phyloP scores from a whole-genome alignment of 2,329 filamentous ascomycete species.

The Bisporella sp. region DNA sequence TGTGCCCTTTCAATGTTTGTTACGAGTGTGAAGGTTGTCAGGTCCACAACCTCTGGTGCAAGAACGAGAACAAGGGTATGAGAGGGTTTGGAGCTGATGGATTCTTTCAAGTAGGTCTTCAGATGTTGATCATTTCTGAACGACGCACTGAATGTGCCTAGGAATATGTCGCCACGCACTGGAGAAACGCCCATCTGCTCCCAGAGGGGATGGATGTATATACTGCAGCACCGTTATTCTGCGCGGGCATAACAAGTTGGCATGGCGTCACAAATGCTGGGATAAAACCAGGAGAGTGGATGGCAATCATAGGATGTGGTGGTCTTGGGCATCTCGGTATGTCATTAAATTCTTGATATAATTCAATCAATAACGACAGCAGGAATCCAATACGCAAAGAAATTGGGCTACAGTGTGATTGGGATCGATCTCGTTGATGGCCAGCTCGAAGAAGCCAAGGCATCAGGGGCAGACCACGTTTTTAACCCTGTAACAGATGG shows the following conservation, averaged over 20 bases:
- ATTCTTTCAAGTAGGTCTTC: slow-evolving; percentile 28
- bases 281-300: slow-evolving; percentile 13
- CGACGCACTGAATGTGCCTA: slow-evolving; percentile 3
- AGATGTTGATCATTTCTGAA: too few relatives aligned
- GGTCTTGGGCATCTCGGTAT: slow-evolving; percentile 16
- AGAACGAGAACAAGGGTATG: slow-evolving; percentile 27
- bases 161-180: slow-evolving; percentile 40
- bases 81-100: slow-evolving; percentile 37
- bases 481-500: slow-evolving; percentile 13
- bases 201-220: slow-evolving; percentile 30
- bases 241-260: slow-evolving; percentile 38
- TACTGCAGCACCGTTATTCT: slow-evolving; percentile 37
- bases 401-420: slow-evolving; percentile 14
- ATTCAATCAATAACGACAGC: not conserved
- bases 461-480: slow-evolving; percentile 9
- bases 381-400: slow-evolving; percentile 17
- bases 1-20: slow-evolving; percentile 9
- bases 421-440: slow-evolving; percentile 13
- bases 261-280: slow-evolving; percentile 9
- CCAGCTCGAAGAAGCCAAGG: slow-evolving; percentile 13
- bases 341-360: not conserved
- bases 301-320: slow-evolving; percentile 16
- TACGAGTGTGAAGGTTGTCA: slow-evolving; percentile 36
- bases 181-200: slow-evolving; percentile 35
- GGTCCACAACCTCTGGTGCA: slow-evolving; percentile 35